A percentile compares a stretch with the other conserved stretches of the same genome.
phyloP scores from a whole-genome alignment of 768 basidiomycete genomes.

The Lactifluus pinguis region DNA sequence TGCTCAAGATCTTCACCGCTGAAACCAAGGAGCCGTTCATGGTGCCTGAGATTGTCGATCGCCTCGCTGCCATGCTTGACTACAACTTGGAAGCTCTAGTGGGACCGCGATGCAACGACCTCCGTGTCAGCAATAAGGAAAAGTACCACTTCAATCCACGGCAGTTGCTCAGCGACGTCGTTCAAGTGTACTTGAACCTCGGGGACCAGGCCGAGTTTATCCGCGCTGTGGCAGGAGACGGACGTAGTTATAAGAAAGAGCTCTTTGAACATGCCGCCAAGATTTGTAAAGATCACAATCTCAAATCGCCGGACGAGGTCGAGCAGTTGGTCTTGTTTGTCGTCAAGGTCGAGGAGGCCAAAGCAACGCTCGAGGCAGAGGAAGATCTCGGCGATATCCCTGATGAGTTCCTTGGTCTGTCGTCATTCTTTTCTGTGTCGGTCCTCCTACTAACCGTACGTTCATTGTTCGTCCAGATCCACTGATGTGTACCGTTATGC shows the following conservation, averaged over 20 bases:
- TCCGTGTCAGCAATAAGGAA: conserved; percentile 77
- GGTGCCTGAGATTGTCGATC: conserved; percentile 92
- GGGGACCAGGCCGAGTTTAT: conserved; percentile 73
- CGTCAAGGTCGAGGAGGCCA: conserved; percentile 74
- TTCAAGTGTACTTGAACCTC: conserved; percentile 87
- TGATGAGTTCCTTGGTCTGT: conserved; percentile 87
- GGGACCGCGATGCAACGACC: conserved; percentile 80
- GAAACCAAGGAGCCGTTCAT: conserved; percentile 90
- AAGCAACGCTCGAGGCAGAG: conserved; percentile 73
- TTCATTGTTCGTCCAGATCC: conserved; percentile 47
- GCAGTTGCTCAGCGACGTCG: conserved; percentile 71
- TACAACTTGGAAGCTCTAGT: conserved; percentile 86
- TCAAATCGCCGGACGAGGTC: conserved; percentile 77
- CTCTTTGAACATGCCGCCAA: conserved; percentile 73
- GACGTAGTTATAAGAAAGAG: conserved; percentile 78
- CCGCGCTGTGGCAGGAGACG: conserved; percentile 85
- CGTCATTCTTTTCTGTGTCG: conserved; percentile 5
- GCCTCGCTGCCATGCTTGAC: conserved; percentile 92
- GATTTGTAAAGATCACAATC: conserved; percentile 47
- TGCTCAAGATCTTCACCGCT: conserved; percentile 86
- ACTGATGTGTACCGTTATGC: conserved; percentile 88
- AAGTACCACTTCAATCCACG: conserved; percentile 86
- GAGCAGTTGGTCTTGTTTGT: conserved; percentile 62
- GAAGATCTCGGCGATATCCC: conserved; percentile 90
- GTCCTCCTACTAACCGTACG: conserved; percentile 4